Evolutionary conservation across 768 basidiomycete genomes (phyloP).

Genomic region (Leucosporidium creatinivorum): DNA sequence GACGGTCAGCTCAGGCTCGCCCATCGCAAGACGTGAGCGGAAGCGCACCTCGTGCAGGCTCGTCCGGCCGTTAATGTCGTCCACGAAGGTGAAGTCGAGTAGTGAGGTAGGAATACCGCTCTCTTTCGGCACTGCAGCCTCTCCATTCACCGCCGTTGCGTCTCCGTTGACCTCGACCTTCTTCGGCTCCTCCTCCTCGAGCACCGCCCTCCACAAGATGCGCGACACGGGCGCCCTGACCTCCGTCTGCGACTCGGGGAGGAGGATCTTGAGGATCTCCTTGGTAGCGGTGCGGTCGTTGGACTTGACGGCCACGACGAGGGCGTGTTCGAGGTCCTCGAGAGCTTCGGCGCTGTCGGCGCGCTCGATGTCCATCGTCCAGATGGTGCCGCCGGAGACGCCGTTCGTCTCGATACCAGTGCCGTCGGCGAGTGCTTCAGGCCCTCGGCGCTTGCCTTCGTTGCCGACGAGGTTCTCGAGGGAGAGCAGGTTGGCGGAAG

Average conservation of each 20-base stretch:
- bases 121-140: conserved; percentile 51
- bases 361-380: conserved; percentile 36
- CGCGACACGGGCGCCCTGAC: conserved; percentile 66
- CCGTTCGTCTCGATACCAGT: conserved; percentile 30
- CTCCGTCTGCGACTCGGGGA: conserved; percentile 54
- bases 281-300: conserved; percentile 83
- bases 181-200: conserved; percentile 53
- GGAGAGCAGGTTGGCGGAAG: conserved; percentile 54
- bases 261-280: conserved; percentile 66
- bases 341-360: conserved; percentile 39
- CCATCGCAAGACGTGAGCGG: not conserved
- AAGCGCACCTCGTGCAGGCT: conserved; percentile 69
- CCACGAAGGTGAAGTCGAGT: conserved; percentile 85
- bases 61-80: conserved; percentile 93
- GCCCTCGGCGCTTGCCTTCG: not conserved
- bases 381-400: conserved; percentile 18
- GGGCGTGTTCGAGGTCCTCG: conserved; percentile 38
- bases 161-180: not conserved
- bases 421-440: conserved; percentile 31
- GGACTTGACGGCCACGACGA: conserved; percentile 41
- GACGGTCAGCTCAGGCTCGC: not conserved
- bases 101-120: conserved; percentile 60
- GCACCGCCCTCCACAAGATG: conserved; percentile 88
- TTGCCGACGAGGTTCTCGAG: conserved; percentile 62
- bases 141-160: conserved; percentile 3